Evolutionary conservation across 179 eudicot genomes (phyloP).

Genomic region (Vitellaria paradoxa): DNA sequence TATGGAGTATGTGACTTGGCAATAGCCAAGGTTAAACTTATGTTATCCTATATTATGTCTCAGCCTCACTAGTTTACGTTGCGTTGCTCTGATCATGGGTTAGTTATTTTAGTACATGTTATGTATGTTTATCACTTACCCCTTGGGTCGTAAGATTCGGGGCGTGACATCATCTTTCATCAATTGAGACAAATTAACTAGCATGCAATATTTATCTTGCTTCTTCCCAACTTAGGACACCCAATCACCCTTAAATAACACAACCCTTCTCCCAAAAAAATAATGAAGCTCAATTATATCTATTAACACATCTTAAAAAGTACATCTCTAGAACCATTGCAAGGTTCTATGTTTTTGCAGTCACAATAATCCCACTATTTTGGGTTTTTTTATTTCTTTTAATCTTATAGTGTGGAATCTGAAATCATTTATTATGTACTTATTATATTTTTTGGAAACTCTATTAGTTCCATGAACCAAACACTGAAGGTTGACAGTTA

Average conservation of each 20-base stretch:
- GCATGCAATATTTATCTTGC: neutral
- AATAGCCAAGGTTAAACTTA: no score
- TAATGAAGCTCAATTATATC: neutral
- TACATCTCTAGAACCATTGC: neutral
- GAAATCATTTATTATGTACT: neutral
- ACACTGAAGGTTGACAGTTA: neutral
- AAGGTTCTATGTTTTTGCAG: neutral
- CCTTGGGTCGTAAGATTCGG: no score
- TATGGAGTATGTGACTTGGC: no score
- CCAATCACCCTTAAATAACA: neutral
- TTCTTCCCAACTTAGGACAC: neutral
- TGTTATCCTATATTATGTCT: no score
- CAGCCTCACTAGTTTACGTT: no score
- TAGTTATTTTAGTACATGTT: no score
- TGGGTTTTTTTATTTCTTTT: slow-evolving; percentile 9
- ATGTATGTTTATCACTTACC: no score
- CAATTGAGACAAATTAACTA: neutral
- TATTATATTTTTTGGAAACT: neutral
- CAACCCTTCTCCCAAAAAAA: neutral
- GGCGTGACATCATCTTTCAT: neutral
- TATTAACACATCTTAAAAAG: neutral
- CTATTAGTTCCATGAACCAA: neutral
- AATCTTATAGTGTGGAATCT: neutral
- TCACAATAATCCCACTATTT: slow-evolving; percentile 9
- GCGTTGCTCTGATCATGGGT: no score